These are phyloP conservation scores for Tremellales sp. DNA, from an alignment of 1,284 basidiomycete genomes.

Conservation along the genomic window DNA sequence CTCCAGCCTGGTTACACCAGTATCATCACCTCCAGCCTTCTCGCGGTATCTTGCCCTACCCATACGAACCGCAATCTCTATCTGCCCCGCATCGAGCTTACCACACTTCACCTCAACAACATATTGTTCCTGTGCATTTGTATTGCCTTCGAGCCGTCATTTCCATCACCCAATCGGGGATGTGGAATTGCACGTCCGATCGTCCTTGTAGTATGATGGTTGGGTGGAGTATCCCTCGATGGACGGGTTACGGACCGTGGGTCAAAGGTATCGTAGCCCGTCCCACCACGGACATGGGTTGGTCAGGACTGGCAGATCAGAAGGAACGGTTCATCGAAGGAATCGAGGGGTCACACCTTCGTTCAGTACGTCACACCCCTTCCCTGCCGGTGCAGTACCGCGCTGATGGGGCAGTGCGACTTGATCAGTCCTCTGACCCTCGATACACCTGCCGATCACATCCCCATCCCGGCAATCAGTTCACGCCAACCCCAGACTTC, in stretches of 20 bases:
- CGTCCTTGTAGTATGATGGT: conserved; percentile 10
- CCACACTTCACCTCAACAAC: background rate
- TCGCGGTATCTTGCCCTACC: conserved; percentile 5
- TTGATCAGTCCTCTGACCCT: background rate
- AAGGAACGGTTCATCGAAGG: conserved; percentile 2
- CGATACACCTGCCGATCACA: background rate
- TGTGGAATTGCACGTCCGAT: conserved; percentile 1
- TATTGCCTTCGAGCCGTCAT: conserved; percentile 15
- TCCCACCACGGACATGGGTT: no score
- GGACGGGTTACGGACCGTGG: conserved; percentile 20
- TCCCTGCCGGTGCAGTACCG: no score
- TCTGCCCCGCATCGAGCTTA: background rate
- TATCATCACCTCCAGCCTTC: conserved; percentile 14
- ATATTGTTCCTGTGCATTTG: conserved; percentile 12
- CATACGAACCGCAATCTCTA: background rate
- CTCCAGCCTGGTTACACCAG: conserved; percentile 7
- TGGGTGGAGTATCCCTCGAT: conserved; percentile 19
- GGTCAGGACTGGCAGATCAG: conserved; percentile 13
- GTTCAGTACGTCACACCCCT: conserved; percentile 10
- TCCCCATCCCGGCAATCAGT: background rate
- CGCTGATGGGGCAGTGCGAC: background rate
- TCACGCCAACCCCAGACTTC: background rate
- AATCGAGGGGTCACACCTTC: conserved; percentile 9
- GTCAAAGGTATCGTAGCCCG: no score
- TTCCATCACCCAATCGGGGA: conserved; percentile 3